Percentiles rank a stretch among this genome's conserved stretches.
phyloP scores from a whole-genome alignment of 2,329 filamentous ascomycete species.

The Fusarium dimerum region DNA sequence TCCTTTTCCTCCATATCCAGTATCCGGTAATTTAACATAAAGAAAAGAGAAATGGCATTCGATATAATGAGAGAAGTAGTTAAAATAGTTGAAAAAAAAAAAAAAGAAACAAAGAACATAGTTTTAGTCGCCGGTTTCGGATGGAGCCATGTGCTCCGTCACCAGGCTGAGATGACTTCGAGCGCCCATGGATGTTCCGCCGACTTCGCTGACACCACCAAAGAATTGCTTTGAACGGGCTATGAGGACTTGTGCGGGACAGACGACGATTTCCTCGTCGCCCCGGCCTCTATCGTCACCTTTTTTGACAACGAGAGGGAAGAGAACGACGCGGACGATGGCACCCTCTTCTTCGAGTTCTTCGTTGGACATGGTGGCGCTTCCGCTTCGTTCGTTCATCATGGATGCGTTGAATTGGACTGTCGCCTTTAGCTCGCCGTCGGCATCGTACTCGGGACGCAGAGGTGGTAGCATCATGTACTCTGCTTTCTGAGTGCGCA shows the following conservation, averaged over 20 bases:
- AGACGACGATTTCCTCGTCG: slow-evolving; percentile 94
- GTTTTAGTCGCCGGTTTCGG: slow-evolving; percentile 36
- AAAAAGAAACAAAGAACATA: no score
- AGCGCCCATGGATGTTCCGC: slow-evolving; percentile 45
- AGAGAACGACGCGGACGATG: slow-evolving; percentile 87
- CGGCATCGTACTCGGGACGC: slow-evolving; percentile 91
- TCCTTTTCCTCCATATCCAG: slow-evolving; percentile 22
- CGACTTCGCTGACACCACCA: slow-evolving; percentile 54
- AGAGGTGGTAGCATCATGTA: slow-evolving; percentile 98
- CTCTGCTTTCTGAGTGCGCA: slow-evolving; percentile 94
- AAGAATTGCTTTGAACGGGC: slow-evolving; percentile 49
- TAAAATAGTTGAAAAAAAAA: no score
- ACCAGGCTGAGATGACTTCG: slow-evolving; percentile 41
- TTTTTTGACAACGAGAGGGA: slow-evolving; percentile 95
- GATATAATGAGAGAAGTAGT: no score
- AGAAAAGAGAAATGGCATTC: no score
- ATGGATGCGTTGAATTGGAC: slow-evolving; percentile 89
- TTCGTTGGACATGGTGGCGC: slow-evolving; percentile 62
- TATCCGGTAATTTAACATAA: slow-evolving; percentile 15
- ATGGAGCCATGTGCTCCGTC: slow-evolving; percentile 34
- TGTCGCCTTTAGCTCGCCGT: slow-evolving; percentile 84
- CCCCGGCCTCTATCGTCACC: slow-evolving; percentile 85
- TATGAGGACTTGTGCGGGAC: slow-evolving; percentile 89
- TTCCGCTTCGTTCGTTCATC: slow-evolving; percentile 89
- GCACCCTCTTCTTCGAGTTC: slow-evolving; percentile 76